Conservation (phyloP, 306 rosid genomes). For the Elaeagnus macrophylla region DNA sequence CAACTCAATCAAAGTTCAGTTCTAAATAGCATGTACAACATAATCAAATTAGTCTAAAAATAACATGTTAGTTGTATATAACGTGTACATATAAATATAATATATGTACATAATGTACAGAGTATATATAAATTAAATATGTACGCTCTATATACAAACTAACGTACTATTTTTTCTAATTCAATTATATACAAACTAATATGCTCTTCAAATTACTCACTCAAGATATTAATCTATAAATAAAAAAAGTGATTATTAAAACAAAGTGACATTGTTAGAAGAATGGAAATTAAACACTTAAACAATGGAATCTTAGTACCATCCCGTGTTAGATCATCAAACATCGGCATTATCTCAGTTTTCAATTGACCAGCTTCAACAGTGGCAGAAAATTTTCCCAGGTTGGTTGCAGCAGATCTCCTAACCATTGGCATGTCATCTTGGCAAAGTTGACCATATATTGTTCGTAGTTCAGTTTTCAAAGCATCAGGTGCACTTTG, state of each 20-base stretch:
- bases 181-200: too few relatives aligned
- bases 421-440: slow-evolving; percentile 99
- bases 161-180: too few relatives aligned
- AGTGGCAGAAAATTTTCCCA: slow-evolving; percentile 91
- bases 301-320: slow-evolving; percentile 32
- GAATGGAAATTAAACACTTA: background rate
- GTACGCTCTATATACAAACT: too few relatives aligned
- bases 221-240: background rate
- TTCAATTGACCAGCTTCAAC: slow-evolving; percentile 79
- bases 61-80: too few relatives aligned
- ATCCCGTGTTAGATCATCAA: slow-evolving; percentile 89
- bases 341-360: slow-evolving; percentile 74
- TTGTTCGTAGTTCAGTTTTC: slow-evolving; percentile 70
- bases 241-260: background rate
- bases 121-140: too few relatives aligned
- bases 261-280: background rate
- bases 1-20: too few relatives aligned
- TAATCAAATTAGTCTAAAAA: too few relatives aligned
- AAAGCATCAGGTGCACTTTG: slow-evolving; percentile 74
- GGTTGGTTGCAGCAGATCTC: slow-evolving; percentile 94
- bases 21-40: too few relatives aligned
- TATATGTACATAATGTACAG: too few relatives aligned
- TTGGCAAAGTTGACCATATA: slow-evolving; percentile 87
- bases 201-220: too few relatives aligned
- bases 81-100: too few relatives aligned